These are phyloP conservation scores for Coriaria nepalensis DNA, from an alignment of 306 rosid genomes.

Conservation along the genomic window DNA sequence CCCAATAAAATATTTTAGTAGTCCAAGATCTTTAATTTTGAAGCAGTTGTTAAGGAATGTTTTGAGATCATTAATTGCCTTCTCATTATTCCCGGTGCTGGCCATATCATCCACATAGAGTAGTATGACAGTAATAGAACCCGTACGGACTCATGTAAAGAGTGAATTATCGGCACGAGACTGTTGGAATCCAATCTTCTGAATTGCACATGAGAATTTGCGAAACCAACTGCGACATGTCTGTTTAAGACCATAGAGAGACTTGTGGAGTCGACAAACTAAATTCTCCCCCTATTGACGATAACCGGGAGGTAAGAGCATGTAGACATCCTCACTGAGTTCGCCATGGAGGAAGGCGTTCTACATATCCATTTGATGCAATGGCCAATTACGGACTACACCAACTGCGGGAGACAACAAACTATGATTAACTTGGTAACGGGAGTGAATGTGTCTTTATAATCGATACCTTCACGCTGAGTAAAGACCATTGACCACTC, in stretches of 20 bases:
- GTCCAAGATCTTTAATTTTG: neutral
- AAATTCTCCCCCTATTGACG: slow-evolving; percentile 5
- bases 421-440: too few relatives aligned
- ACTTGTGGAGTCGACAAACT: too few relatives aligned
- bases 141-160: neutral
- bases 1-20: neutral
- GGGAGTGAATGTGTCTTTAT: neutral
- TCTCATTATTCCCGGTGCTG: too few relatives aligned
- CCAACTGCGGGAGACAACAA: neutral
- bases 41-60: neutral
- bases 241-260: too few relatives aligned
- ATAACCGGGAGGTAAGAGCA: neutral
- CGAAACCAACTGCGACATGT: neutral
- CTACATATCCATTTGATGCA: neutral
- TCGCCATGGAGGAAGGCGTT: neutral
- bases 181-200: neutral
- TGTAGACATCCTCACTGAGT: neutral
- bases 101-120: too few relatives aligned
- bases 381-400: neutral
- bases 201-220: neutral
- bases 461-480: too few relatives aligned
- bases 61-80: too few relatives aligned
- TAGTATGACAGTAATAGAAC: neutral
- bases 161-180: neutral
- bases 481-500: too few relatives aligned